Evolutionary conservation across 495 filamentous ascomycete species (phyloP).

Genomic region (Rhizodiscina lignyota): DNA sequence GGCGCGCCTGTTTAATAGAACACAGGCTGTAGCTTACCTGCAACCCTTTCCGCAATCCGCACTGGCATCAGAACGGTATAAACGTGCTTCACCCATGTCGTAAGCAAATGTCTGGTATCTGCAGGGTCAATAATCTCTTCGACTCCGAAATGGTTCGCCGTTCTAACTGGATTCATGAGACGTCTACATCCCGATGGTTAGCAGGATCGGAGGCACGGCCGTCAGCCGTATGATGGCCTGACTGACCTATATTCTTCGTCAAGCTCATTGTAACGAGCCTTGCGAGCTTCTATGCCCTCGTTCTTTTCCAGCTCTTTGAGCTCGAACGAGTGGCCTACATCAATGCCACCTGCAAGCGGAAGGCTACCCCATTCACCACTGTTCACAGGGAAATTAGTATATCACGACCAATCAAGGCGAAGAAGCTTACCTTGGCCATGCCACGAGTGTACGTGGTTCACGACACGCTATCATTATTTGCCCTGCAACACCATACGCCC

Average conservation of each 20-base stretch:
- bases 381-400: too few species aligned
- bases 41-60: constrained; percentile 30
- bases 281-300: constrained; percentile 24
- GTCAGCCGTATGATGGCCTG: too few species aligned
- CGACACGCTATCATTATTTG: constrained; percentile 44
- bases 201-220: too few species aligned
- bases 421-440: too few species aligned
- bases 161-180: constrained; percentile 46
- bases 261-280: constrained; percentile 33
- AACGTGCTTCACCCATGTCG: constrained; percentile 35
- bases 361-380: constrained; percentile 43
- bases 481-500: constrained; percentile 43
- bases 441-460: constrained; percentile 40
- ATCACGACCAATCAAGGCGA: too few species aligned
- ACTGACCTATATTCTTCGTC: constrained; percentile 41
- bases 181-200: too few species aligned
- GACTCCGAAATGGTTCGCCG: constrained; percentile 45
- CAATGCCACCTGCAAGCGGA: constrained; percentile 43
- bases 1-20: too few species aligned
- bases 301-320: constrained; percentile 35
- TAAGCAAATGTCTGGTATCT: constrained; percentile 34
- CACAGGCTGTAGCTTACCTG: constrained; percentile 32
- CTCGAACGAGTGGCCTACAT: constrained; percentile 42
- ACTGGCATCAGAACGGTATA: constrained; percentile 32
- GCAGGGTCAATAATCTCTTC: constrained; percentile 50